Base-by-base conservation (phyloP, 176 grass and related monocot species). In the Rhynchospora tenuis region DNA sequence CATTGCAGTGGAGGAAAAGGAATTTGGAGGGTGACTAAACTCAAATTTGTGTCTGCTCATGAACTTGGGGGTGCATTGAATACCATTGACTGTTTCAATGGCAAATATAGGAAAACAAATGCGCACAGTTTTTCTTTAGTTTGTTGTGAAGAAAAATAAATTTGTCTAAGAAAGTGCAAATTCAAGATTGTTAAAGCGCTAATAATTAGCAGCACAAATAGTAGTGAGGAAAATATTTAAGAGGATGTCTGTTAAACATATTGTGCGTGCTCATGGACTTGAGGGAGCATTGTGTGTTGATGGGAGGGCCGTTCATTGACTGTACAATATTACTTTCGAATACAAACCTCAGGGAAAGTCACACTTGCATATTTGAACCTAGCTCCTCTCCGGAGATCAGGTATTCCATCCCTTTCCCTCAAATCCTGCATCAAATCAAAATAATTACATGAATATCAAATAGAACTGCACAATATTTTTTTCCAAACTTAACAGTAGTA, bases 361-460 rank as follows among this genome's bases (percentile, higher is more conserved):
- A 95, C 91, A 19, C 84, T 92, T 43, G 93, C 87, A 93, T 93
- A 99, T 93, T 93, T 99, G 68, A 85, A 89, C 81, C 96, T 91
- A 91, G 93, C 93, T 82, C 62, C 89, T 83, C 86, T 88, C 12
- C 96, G 83, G 70, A 99, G 88, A 91, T 95, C 93, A 86, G 96
- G 96, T 86, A 99, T 73, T 31, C 96, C 96, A 88, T 99, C 89
- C 77, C 82, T 95, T 81, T 79, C 83, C 80, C 93, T 93, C 46
- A 93, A 85, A 72, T 93, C 89, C 96, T 99, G 85, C 86, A 99
- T 29, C 86, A 73, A 31, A 90, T 26, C 22, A 86, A 64, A 81
- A 28, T n/a, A 60, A 24, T 16, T 16, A 60, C 42, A 58, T 45
- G 29, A 79, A 67, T 50, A 78, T 6, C 80, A 80, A 65, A 26